Evolutionary conservation across 176 grass and related monocot species (phyloP), one percentile per base, ranked within the genome.

Genomic region (Eragrostis nindensis): DNA sequence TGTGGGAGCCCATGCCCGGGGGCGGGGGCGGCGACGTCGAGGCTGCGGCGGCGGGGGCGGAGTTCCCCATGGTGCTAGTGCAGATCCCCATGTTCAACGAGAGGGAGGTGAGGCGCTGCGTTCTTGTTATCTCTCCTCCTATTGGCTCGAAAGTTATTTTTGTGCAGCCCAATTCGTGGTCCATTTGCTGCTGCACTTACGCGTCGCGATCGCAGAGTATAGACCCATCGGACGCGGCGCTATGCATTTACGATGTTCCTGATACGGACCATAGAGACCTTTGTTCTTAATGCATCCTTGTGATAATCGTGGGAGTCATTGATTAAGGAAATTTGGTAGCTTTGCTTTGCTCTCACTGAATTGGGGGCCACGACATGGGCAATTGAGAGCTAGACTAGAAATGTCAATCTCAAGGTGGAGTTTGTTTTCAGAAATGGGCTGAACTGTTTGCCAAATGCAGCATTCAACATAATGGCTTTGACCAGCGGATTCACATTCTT

Each of bases 51-150:
- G 74, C 70, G 2, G 30, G 8, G 8, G 36, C 40, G 66, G 66
- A 43, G 15, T 94, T 80, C 39, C 90, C 95, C 3, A 80, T 86
- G 92, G 95, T 98, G 85, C 92, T 98, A 32, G 92, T 98, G 84
- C 95, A 98, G 87, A 98, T 98, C 89, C 91, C 91, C 67, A 91
- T 94, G 91, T 94, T 73, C 88, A 94, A 94, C 71, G 91, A 94
- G 77, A 86, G 78, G 85, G 91, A 94, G 91, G 91, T 94, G 82
- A 88, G 82, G 12, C 16, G 39, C 25, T 48, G 14, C 71, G 11
- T 22, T 22, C 57, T 8, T 21, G 1, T 11, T 46, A 68, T 82
- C 63, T 55, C 67, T 16, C 5, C 11, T 32, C 45, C 5, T 18
- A 17, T 0, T 1, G 7, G 3, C 3, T 40, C 29, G 24, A 57